These are phyloP conservation scores for Brassica hybrid DNA, from an alignment of 441 rosid genomes.

Conservation along the genomic window DNA sequence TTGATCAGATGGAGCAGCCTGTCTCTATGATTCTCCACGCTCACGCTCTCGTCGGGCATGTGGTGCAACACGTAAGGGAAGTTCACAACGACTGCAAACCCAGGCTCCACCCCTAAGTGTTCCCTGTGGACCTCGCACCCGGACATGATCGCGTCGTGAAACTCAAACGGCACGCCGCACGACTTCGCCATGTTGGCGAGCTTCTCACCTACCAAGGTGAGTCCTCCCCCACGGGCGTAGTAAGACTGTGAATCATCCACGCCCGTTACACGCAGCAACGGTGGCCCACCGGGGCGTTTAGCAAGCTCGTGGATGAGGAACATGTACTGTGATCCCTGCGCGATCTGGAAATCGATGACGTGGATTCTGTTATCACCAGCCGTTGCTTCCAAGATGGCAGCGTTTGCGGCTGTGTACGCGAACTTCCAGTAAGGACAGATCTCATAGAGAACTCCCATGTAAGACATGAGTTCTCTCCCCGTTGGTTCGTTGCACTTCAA, in stretches of 20 bases:
- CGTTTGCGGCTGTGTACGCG: slow-evolving; percentile 45
- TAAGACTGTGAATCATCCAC: slow-evolving; percentile 47
- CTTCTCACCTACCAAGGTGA: slow-evolving; percentile 41
- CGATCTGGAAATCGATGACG: slow-evolving; percentile 46
- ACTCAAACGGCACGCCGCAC: slow-evolving; percentile 46
- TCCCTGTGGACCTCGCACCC: slow-evolving; percentile 43
- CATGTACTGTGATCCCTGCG: slow-evolving; percentile 48
- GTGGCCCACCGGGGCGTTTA: slow-evolving; percentile 47
- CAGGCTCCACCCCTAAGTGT: slow-evolving; percentile 42
- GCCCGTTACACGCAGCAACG: slow-evolving; percentile 44
- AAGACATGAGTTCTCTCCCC: slow-evolving; percentile 48
- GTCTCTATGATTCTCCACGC: slow-evolving; percentile 46
- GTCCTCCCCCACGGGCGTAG: slow-evolving; percentile 48
- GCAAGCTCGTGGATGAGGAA: slow-evolving; percentile 42
- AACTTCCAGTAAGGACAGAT: slow-evolving; percentile 48
- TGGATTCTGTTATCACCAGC: slow-evolving; percentile 37
- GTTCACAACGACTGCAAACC: slow-evolving; percentile 43
- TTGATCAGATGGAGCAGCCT: slow-evolving; percentile 43
- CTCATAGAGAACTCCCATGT: slow-evolving; percentile 46
- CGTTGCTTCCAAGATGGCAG: slow-evolving; percentile 39
- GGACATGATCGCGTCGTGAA: slow-evolving; percentile 44
- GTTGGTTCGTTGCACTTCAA: slow-evolving; percentile 49
- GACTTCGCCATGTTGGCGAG: slow-evolving; percentile 36
- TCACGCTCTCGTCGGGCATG: slow-evolving; percentile 51
- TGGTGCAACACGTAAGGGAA: slow-evolving; percentile 46